Conservation (phyloP, 129 eudicot genomes). For the Calendula officinalis region DNA sequence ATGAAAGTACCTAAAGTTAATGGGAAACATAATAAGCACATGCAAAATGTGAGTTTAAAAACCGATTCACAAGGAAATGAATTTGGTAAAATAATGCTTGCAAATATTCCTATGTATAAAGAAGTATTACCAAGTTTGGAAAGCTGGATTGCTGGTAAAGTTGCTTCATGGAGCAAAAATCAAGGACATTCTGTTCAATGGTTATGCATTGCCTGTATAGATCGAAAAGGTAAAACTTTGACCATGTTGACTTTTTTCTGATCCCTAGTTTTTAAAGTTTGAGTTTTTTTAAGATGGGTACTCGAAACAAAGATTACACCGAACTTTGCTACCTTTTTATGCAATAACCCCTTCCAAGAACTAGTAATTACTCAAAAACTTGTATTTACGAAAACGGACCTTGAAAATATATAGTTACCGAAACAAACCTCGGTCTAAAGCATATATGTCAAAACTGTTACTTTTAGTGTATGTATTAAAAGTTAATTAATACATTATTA, state of each 20-base stretch:
- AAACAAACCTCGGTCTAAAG: not conserved
- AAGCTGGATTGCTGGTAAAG: constrained; percentile 68
- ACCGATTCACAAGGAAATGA: constrained; percentile 58
- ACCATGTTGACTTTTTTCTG: not conserved
- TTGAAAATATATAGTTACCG: too few relatives aligned
- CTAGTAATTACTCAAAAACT: too few relatives aligned
- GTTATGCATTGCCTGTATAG: constrained; percentile 73
- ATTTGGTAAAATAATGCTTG: constrained; percentile 61
- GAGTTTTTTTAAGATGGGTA: not conserved
- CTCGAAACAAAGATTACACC: not conserved
- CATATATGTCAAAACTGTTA: not conserved
- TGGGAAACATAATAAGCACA: constrained; percentile 70
- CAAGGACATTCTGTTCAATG: constrained; percentile 88
- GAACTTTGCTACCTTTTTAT: not conserved
- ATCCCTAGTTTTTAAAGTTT: not conserved
- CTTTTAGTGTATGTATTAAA: not conserved
- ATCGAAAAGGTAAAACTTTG: constrained; percentile 63
- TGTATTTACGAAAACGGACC: too few relatives aligned
- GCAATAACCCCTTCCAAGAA: not conserved
- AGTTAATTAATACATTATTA: not conserved
- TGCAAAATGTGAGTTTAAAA: constrained; percentile 65
- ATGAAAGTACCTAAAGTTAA: constrained; percentile 55
- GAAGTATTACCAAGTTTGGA: constrained; percentile 79
- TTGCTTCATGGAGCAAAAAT: constrained; percentile 69
- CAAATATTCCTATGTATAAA: constrained; percentile 61